Conservation (phyloP, 73 alveolate genomes). For the Symbiodinium natans region DNA sequence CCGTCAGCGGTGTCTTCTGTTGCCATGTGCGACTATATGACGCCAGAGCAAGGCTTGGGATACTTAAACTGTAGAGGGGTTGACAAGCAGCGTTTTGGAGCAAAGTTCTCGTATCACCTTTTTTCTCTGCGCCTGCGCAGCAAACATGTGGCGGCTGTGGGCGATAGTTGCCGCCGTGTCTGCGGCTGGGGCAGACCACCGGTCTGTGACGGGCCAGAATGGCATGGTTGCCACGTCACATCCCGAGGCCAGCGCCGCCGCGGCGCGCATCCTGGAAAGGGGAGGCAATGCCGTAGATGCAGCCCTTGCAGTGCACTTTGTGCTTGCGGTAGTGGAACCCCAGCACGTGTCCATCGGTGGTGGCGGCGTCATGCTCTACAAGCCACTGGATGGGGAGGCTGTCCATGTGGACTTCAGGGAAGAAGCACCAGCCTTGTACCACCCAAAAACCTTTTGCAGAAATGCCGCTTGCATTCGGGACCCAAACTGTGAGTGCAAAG, state of each 20-base stretch:
- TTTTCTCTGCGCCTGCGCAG: no score
- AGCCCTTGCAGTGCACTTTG: background rate
- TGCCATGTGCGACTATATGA: no score
- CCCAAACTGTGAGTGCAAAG: background rate
- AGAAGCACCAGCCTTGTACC: background rate
- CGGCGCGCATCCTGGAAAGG: background rate
- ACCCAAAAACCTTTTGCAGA: background rate
- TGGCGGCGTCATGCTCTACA: background rate
- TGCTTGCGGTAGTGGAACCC: background rate
- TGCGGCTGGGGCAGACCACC: background rate
- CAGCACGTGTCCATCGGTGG: background rate
- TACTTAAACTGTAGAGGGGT: no score
- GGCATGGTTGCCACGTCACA: background rate
- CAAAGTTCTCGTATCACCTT: no score
- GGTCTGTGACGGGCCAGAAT: background rate
- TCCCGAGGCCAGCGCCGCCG: background rate
- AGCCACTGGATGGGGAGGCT: background rate
- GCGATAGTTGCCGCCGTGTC: background rate
- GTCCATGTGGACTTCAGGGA: background rate
- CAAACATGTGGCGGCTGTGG: background rate
- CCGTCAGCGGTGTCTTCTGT: no score
- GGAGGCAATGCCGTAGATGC: background rate
- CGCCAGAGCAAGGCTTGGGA: no score
- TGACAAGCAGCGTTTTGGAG: no score
- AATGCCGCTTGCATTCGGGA: background rate